Evolutionary conservation across 495 filamentous ascomycete genomes (phyloP).

Genomic region (Neurospora discreta): DNA sequence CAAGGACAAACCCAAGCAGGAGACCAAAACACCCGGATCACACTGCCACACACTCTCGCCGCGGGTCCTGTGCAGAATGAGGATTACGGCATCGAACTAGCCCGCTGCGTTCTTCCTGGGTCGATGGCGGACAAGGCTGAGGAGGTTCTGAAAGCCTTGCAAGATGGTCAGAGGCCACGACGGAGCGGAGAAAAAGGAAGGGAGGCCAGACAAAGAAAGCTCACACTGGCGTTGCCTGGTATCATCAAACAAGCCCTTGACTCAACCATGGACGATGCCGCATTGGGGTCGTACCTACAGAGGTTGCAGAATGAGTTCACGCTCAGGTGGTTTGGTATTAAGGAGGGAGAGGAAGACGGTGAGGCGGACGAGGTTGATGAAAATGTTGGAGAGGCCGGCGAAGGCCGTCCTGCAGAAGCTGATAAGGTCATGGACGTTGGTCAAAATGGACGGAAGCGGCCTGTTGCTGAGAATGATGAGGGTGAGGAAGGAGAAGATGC

Average conservation of each 20-base stretch:
- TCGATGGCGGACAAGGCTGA: slow-evolving; percentile 57
- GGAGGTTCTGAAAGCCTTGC: slow-evolving; percentile 48
- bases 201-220: slow-evolving; percentile 30
- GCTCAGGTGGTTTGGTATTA: slow-evolving; percentile 42
- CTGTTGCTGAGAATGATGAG: not conserved
- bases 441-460: not conserved
- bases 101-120: slow-evolving; percentile 61
- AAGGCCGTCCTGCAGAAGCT: not conserved
- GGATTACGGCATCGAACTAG: slow-evolving; percentile 72
- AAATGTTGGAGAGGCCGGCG: not conserved
- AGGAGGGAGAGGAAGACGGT: not conserved
- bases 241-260: slow-evolving; percentile 59
- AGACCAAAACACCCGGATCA: slow-evolving; percentile 43
- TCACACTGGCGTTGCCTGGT: slow-evolving; percentile 65
- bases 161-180: slow-evolving; percentile 27
- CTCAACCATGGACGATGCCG: slow-evolving; percentile 54
- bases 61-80: slow-evolving; percentile 58
- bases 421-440: not conserved
- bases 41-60: slow-evolving; percentile 73
- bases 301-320: slow-evolving; percentile 71
- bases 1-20: slow-evolving; percentile 47
- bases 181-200: not conserved
- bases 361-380: not conserved
- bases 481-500: not conserved
- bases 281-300: slow-evolving; percentile 52